Evolutionary conservation across 768 basidiomycete species (phyloP).

Genomic region (Termitomyces heimii): DNA sequence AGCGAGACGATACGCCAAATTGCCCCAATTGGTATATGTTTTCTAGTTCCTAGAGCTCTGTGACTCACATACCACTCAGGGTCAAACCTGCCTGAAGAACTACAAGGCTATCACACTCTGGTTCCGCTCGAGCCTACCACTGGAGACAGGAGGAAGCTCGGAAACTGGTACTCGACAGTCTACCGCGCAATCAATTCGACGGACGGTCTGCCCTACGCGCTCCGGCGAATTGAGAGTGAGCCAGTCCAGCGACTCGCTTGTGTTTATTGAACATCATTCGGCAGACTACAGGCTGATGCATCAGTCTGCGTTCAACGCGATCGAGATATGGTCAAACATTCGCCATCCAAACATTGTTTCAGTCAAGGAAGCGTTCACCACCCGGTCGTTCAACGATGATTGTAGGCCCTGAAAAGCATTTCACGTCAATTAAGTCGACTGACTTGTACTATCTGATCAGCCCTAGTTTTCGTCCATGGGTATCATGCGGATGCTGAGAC

Average conservation of each 20-base stretch:
- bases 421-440: neutral
- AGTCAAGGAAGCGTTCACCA: constrained; percentile 92
- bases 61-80: constrained; percentile 29
- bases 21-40: constrained; percentile 27
- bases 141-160: constrained; percentile 66
- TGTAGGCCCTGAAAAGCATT: constrained; percentile 45
- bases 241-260: constrained; percentile 3
- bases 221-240: constrained; percentile 87
- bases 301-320: constrained; percentile 72
- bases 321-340: constrained; percentile 84
- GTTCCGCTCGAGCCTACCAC: constrained; percentile 63
- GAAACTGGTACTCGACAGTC: constrained; percentile 79
- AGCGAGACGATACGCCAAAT: constrained; percentile 65
- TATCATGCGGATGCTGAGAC: constrained; percentile 84
- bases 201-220: constrained; percentile 72
- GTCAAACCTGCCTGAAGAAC: constrained; percentile 70
- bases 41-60: constrained; percentile 12
- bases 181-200: constrained; percentile 75
- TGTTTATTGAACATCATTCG: constrained; percentile 4
- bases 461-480: constrained; percentile 87
- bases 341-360: constrained; percentile 82
- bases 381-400: constrained; percentile 84
- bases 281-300: constrained; percentile 80
- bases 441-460: constrained; percentile 32
- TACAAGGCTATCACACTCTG: constrained; percentile 88